A percentile compares a stretch with the other conserved stretches of the same genome.
phyloP scores from a whole-genome alignment of 2,329 filamentous ascomycete genomes.

The Penicillium expansum region DNA sequence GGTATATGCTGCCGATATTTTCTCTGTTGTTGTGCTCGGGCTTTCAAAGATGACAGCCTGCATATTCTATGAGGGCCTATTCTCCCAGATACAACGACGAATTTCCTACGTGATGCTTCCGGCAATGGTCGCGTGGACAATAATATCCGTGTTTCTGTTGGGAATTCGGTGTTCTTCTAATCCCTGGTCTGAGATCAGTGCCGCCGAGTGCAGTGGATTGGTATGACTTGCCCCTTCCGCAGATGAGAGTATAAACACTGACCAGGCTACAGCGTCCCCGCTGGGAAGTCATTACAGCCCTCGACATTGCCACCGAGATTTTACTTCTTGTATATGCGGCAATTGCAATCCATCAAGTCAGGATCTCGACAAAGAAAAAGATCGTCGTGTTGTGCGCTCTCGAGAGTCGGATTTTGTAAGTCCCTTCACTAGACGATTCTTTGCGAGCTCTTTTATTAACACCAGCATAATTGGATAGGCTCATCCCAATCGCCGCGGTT shows the following conservation, averaged over 20 bases:
- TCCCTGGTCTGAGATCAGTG: conserved; percentile 16
- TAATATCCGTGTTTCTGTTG: conserved; percentile 4
- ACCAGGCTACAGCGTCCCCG: conserved; percentile 5
- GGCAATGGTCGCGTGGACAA: conserved; percentile 7
- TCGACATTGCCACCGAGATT: conserved; percentile 14
- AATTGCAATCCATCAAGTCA: conserved; percentile 13
- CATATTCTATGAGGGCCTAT: conserved; percentile 17
- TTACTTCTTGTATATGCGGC: conserved; percentile 10
- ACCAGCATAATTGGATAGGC: background rate
- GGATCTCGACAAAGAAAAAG: conserved; percentile 14
- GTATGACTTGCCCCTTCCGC: background rate
- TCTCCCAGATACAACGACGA: conserved; percentile 9
- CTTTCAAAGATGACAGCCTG: conserved; percentile 16
- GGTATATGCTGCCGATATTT: conserved; percentile 15
- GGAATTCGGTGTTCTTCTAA: conserved; percentile 10
- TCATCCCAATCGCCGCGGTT: conserved; percentile 14
- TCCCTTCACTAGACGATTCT: background rate
- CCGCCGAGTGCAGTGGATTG: conserved; percentile 7
- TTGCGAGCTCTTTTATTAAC: background rate
- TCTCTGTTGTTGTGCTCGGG: conserved; percentile 13
- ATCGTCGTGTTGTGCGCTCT: conserved; percentile 13
- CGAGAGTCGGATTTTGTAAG: conserved; percentile 10
- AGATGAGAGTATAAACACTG: background rate
- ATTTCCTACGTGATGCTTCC: conserved; percentile 1
- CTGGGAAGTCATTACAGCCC: conserved; percentile 16